Percentiles rank a stretch among this genome's conserved stretches.
Evolutionary conservation across 2,329 filamentous ascomycete species (phyloP).

Genomic region (Paecilomyces niveus): DNA sequence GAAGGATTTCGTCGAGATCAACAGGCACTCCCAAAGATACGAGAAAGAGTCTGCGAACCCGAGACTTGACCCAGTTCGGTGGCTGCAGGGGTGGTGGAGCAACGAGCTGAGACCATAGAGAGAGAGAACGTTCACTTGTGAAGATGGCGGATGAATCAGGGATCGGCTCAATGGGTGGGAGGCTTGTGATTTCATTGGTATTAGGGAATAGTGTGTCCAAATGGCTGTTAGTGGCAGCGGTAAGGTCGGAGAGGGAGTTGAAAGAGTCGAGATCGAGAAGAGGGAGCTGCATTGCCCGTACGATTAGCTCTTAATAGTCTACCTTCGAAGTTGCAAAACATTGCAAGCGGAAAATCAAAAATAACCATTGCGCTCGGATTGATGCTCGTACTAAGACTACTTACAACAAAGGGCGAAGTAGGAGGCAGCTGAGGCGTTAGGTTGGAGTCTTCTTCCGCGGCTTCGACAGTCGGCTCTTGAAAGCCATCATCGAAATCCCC

Average conservation of each 20-base stretch:
- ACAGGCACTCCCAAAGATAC: slow-evolving; percentile 94
- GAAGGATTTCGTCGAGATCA: slow-evolving; percentile 93
- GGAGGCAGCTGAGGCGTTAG: slow-evolving; percentile 19
- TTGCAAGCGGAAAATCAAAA: not conserved
- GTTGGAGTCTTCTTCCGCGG: slow-evolving; percentile 15
- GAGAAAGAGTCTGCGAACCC: slow-evolving; percentile 88
- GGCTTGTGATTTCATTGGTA: slow-evolving; percentile 27
- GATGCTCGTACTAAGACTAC: slow-evolving; percentile 18
- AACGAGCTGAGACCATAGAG: slow-evolving; percentile 92
- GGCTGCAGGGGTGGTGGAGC: slow-evolving; percentile 90
- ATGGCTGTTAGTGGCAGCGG: slow-evolving; percentile 28
- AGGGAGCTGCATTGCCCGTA: slow-evolving; percentile 20
- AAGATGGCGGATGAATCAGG: slow-evolving; percentile 54
- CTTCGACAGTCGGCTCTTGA: slow-evolving; percentile 39
- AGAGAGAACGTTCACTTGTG: slow-evolving; percentile 76
- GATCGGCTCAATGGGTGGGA: slow-evolving; percentile 33
- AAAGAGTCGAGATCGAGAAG: slow-evolving; percentile 50
- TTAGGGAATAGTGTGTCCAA: slow-evolving; percentile 40
- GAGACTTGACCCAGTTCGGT: slow-evolving; percentile 94
- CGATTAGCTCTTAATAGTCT: not conserved
- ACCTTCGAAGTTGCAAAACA: not conserved
- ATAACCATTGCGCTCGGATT: slow-evolving; percentile 6
- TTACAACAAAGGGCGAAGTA: slow-evolving; percentile 37
- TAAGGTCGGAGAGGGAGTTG: slow-evolving; percentile 37
- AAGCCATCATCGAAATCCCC: slow-evolving; percentile 64